Base-by-base conservation (phyloP, 345 rosid species). In the Rhizophora mangle region DNA sequence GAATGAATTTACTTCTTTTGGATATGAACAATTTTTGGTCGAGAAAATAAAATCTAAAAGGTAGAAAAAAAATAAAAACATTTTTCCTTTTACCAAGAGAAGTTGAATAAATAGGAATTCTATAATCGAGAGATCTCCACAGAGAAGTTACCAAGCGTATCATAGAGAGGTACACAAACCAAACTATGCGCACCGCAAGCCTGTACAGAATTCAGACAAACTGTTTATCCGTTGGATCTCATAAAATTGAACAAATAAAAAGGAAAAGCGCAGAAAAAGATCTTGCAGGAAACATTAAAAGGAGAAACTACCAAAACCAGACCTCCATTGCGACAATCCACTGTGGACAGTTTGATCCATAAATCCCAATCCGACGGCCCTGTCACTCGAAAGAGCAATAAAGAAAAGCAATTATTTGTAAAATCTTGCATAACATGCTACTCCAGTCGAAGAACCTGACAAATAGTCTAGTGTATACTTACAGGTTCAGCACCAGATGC, bases 321-420 rank as follows among this genome's bases (percentile, higher is more conserved):
- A 91, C 98, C 96, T 95, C 96, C 99, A 95, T 95, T 27, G 97
- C 96, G 69, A 82, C 80, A 82, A 87, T 82, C 99, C 99, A 95
- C 57, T 95, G 88, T 6, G 97, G 99, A 74, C 99, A 91, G 78
- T 95, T 95, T 32, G 87, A 81, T 78, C 99, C 99, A 63, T 89
- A 95, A 36, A 95, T 84, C 47, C 99, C 99, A 73, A 95, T 76
- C 39, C 90, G 89, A 65, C 80, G 77, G 13, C 96, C 99, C 99
- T 95, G 75, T 66, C 56, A 70, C 19, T 24, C 63, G 60, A 46
- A 29, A 64, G 21, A 49, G 43, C 31, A 59, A 16, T 6, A 8
- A 2, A 59, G 2, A 20, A 21, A n/a, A 8, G 18, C 19, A 55
- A 39, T 10, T 11, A 9, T 1, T 59, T 63, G 10, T 20, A 53